A percentile compares a stretch with the other conserved stretches of the same genome.
Conservation (phyloP, 1,139 yeast species). For the Saccharomyces hybrid region DNA sequence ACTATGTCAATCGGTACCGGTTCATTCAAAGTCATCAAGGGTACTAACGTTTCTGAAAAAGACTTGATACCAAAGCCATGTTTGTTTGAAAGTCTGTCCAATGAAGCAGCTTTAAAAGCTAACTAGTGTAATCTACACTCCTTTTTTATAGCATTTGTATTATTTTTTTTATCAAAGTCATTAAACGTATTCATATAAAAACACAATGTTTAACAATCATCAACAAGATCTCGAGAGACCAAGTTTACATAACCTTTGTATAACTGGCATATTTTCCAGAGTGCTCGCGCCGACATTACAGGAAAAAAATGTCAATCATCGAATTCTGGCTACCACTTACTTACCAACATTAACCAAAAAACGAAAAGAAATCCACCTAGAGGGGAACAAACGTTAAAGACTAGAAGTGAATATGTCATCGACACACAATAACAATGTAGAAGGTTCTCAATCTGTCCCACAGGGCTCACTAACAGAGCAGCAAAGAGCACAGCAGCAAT, state of each 20-base stretch:
- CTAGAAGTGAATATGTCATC: neutral
- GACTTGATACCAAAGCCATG: constrained; percentile 48
- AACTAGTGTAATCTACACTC: constrained; percentile 6
- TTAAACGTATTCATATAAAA: neutral
- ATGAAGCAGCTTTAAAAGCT: constrained; percentile 11
- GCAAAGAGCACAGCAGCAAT: constrained; percentile 24
- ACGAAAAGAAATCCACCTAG: neutral
- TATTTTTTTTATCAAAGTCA: neutral
- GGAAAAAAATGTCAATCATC: neutral
- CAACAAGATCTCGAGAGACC: neutral
- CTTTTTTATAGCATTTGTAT: neutral
- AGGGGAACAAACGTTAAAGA: neutral
- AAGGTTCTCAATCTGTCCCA: constrained; percentile 1
- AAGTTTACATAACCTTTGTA: neutral
- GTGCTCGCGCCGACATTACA: neutral
- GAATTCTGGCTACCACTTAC: neutral
- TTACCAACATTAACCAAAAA: neutral
- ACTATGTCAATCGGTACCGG: constrained; percentile 98
- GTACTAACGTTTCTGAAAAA: constrained; percentile 41
- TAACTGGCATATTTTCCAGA: neutral
- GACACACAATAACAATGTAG: neutral
- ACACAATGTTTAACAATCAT: neutral
- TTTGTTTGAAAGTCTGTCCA: constrained; percentile 52
- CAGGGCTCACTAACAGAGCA: constrained; percentile 17
- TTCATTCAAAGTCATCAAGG: constrained; percentile 75